Base-by-base conservation (phyloP, 2,329 filamentous ascomycete genomes). In the Scedosporium boydii region DNA sequence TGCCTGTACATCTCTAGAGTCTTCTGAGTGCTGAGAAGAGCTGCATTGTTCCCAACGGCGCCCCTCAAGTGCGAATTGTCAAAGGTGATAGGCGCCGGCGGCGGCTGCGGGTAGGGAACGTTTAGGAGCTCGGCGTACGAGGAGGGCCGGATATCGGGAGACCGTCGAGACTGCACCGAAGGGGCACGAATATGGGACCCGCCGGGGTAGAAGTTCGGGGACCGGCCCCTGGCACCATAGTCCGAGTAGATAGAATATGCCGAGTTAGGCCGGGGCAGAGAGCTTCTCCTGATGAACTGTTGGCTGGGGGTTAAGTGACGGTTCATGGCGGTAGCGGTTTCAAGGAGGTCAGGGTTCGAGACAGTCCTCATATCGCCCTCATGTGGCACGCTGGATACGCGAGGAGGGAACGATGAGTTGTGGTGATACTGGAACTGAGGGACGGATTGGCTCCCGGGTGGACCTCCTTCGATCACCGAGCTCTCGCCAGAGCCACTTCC, bases 1-100 rank as follows among this genome's bases (percentile, higher is more conserved):
- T 89, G 88, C 55, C 93, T 85, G 74, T 99, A 99, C 93, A 98
- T 97, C 62, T 98, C 93, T 58, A 99, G 83, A 1, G 95, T 99
- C 76, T 98, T 93, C 71, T 93, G 90, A 41, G 91, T 88, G 70
- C 91, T 93, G 34, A 99, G 83, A 12, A 99, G 81, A 21, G 93
- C 96, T 3, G 93, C 93, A 77, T 96, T 96, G 71, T 86, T 89
- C 55, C 95, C 95, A 26, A 99, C 87, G 16, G 85, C 87, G 62
- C 82, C 86, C 64, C 91, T 88, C 58, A 99, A 78, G 65, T 89
- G 83, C 10, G 89, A 86, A 71, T 98, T 97, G 74, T 96, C 90
- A 64, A 96, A 81, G 29, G 84, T 70, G 77, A 90, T 69, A 76
- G 91, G 73, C 76, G 85, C 80, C 4, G 84, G 82, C 2, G 80